phyloP scores from a whole-genome alignment of 306 rosid species.

The Prunus mira region DNA sequence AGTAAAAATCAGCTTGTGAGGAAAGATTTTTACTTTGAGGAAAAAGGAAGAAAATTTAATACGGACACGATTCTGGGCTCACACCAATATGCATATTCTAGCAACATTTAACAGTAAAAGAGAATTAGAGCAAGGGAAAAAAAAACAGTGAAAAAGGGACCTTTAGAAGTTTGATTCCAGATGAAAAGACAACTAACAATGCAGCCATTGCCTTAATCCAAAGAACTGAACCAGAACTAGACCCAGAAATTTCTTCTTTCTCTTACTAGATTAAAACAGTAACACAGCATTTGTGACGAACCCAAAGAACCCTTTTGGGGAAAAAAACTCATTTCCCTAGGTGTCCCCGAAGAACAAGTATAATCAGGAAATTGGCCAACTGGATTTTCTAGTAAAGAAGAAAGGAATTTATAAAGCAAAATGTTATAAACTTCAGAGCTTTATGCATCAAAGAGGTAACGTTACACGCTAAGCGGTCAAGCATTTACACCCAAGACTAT shows the following conservation, averaged over 20 bases:
- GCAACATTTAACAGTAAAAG: not conserved
- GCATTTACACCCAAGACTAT: no score
- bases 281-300: no score
- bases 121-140: not conserved
- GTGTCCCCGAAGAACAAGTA: no score
- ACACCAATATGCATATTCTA: not conserved
- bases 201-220: not conserved
- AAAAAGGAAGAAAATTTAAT: not conserved
- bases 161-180: not conserved
- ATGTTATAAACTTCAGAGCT: not conserved
- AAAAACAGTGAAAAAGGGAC: no score
- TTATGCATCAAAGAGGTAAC: not conserved
- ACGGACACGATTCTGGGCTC: not conserved
- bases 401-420: not conserved
- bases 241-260: not conserved
- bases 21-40: not conserved
- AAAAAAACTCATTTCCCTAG: not conserved
- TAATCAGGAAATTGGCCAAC: not conserved
- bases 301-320: not conserved
- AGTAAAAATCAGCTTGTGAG: not conserved
- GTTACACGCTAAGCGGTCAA: no score
- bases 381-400: conserved; percentile 1
- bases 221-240: not conserved
- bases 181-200: not conserved
- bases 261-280: no score